Conservation (phyloP, 306 rosid species). For the Lotus japonicus region DNA sequence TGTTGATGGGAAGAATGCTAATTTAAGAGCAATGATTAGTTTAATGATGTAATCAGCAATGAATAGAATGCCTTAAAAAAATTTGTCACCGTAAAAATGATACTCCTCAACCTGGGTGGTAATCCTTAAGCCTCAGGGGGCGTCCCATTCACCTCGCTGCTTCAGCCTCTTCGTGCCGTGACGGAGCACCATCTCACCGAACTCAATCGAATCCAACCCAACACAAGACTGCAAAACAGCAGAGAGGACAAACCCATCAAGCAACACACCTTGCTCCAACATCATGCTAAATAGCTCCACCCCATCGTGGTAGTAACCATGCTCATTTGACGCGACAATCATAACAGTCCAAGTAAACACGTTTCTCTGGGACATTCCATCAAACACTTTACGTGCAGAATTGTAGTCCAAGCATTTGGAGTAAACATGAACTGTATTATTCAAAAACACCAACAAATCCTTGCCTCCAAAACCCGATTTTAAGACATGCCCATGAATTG, state of each 20-base stretch:
- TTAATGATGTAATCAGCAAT: no score
- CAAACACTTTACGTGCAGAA: conserved; percentile 46
- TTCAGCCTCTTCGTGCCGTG: no score
- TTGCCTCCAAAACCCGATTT: conserved; percentile 38
- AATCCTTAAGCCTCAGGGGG: no score
- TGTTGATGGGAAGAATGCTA: not conserved
- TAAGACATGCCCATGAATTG: conserved; percentile 50
- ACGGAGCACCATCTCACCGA: conserved; percentile 62
- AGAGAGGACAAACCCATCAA: conserved; percentile 62
- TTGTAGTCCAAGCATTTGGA: conserved; percentile 45
- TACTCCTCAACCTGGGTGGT: no score
- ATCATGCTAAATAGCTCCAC: conserved; percentile 47
- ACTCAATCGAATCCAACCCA: conserved; percentile 33
- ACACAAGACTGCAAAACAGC: conserved; percentile 59
- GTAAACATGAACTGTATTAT: conserved; percentile 46
- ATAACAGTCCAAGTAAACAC: conserved; percentile 68
- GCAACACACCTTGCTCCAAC: conserved; percentile 43
- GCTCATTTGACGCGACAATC: conserved; percentile 51
- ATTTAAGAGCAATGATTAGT: no score
- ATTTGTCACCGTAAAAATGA: no score
- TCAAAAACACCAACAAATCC: conserved; percentile 46
- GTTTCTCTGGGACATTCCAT: conserved; percentile 52
- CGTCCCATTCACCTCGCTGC: no score
- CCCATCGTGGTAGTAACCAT: conserved; percentile 40
- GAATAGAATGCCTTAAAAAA: no score